Evolutionary conservation across 192 early-diverging fungal genomes (phyloP).

Genomic region (Gryganskiella cystojenkinii): DNA sequence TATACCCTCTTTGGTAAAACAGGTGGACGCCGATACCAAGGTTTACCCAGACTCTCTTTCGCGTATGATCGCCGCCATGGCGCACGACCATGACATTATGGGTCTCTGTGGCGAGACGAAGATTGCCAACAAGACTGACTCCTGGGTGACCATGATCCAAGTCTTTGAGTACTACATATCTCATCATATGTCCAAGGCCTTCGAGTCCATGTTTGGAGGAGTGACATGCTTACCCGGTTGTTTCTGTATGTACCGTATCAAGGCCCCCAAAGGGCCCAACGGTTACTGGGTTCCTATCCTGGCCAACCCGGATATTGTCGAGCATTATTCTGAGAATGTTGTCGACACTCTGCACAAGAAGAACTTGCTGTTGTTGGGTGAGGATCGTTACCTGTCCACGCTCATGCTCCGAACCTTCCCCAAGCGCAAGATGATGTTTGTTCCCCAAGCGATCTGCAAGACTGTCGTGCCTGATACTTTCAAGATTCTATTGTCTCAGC

Average conservation of each 20-base stretch:
- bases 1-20: background rate
- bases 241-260: constrained; percentile 90
- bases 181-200: constrained; percentile 85
- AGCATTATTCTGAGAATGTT: constrained; percentile 87
- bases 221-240: constrained; percentile 88
- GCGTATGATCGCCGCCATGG: constrained; percentile 77
- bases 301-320: constrained; percentile 85
- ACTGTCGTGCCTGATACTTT: constrained; percentile 91
- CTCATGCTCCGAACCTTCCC: constrained; percentile 95
- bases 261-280: constrained; percentile 79
- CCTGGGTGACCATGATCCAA: constrained; percentile 85
- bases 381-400: constrained; percentile 96
- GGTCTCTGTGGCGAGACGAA: constrained; percentile 86
- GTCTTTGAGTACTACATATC: constrained; percentile 92
- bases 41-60: constrained; percentile 80
- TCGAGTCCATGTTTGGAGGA: constrained; percentile 88
- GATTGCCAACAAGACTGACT: constrained; percentile 83
- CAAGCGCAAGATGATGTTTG: constrained; percentile 95
- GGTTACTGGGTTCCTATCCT: constrained; percentile 89
- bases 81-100: constrained; percentile 76
- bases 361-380: constrained; percentile 92
- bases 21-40: constrained; percentile 89
- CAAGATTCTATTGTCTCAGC: constrained; percentile 83
- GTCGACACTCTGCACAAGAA: constrained; percentile 94
- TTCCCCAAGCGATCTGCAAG: constrained; percentile 91